Conservation (phyloP, 75 land plant genomes). For the Isoetes taiwanensis region DNA sequence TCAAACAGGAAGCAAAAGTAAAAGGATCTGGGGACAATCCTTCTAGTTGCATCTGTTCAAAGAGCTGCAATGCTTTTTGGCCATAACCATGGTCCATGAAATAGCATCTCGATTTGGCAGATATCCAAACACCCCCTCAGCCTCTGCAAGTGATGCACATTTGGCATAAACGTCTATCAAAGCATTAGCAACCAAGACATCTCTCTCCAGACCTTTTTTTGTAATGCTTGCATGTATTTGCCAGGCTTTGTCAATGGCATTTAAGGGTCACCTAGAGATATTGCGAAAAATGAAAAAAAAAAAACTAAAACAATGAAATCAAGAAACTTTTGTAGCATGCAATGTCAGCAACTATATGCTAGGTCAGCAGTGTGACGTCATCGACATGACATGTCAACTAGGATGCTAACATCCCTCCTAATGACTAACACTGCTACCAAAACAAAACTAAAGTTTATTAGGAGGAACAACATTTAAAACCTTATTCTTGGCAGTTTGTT, state of each 20-base stretch:
- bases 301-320: too few relatives aligned
- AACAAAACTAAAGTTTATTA: too few relatives aligned
- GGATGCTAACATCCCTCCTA: too few relatives aligned
- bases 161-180: conserved; percentile 4
- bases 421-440: too few relatives aligned
- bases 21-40: conserved; percentile 32
- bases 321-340: too few relatives aligned
- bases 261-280: too few relatives aligned
- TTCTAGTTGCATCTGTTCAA: conserved; percentile 38
- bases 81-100: conserved; percentile 48
- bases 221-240: not conserved
- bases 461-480: too few relatives aligned
- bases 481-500: too few relatives aligned
- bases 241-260: conserved; percentile 11
- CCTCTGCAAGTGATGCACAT: conserved; percentile 7
- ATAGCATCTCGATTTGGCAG: conserved; percentile 20
- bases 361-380: too few relatives aligned
- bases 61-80: conserved; percentile 39
- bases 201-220: not conserved
- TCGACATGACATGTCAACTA: too few relatives aligned
- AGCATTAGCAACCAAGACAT: not conserved
- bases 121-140: not conserved
- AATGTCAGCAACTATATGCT: too few relatives aligned
- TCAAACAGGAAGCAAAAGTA: conserved; percentile 35
- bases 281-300: too few relatives aligned